Evolutionary conservation across 1,139 yeast genomes (phyloP), one percentile per base, ranked within the genome.

Genomic region (Debaryomycetaceae sp.): DNA sequence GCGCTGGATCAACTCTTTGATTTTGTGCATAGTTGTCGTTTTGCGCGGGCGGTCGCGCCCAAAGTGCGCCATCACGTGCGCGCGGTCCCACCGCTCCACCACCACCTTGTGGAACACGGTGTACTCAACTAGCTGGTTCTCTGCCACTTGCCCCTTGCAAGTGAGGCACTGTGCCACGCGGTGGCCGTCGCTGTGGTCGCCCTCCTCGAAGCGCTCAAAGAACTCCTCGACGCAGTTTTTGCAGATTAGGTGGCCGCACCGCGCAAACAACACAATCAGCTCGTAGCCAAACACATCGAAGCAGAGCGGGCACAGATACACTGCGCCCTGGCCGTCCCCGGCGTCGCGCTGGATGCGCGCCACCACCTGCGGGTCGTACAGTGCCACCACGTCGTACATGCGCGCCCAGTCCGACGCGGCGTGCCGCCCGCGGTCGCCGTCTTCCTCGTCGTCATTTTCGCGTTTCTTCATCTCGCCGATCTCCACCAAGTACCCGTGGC

Each of bases 401-500:
- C 36, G 34, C 24, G 39, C 36, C 60, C 62, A 53, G 34, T 53
- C 46, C 25, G n/a, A 8, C 21, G 21, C 10, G 21, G 21, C 21
- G 11, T 9, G 11, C 11, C 10, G 21, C 21, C 21, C 9, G 29
- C 18, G 12, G 17, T 23, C 5, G 8, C 16, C 17, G 16, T 35
- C 15, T 23, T 35, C 38, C 33, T 35, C 36, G 8, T 27, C 40
- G 23, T 28, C 40, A 17, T 35, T 39, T 18, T 40, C 46, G 13
- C 49, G 53, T 9, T 65, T 58, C 38, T 57, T 67, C 43, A 63
- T 51, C 44, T 67, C 74, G 16, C 89, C 89, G 33, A 83, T 64
- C 39, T 76, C 74, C 23, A 86, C 91, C 35, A 91, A 61, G 44
- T 73, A 79, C 25, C 80, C 76, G 54, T 91, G 97, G 45, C 89